Conservation (phyloP, 2,329 filamentous ascomycete genomes). For the Verticillium nonalfalfae region DNA sequence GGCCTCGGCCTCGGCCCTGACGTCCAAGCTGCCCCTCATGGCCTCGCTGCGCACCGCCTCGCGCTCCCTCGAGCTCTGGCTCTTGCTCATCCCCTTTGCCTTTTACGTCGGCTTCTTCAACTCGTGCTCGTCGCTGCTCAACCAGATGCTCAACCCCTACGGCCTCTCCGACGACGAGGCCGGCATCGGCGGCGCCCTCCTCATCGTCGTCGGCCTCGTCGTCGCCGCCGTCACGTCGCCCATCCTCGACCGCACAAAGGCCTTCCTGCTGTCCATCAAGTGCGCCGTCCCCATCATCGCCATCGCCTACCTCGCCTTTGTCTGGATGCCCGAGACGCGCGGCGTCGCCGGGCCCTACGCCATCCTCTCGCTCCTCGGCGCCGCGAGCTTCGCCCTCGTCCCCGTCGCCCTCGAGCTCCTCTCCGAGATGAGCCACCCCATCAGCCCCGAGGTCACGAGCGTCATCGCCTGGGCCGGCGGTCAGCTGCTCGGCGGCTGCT, state of each 20-base stretch:
- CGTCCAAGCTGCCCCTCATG: slow-evolving; percentile 45
- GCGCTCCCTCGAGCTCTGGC: slow-evolving; percentile 65
- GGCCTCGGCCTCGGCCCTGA: slow-evolving; percentile 59
- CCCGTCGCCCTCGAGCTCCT: slow-evolving; percentile 83
- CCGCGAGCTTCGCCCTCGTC: slow-evolving; percentile 71
- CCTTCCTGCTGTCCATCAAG: slow-evolving; percentile 68
- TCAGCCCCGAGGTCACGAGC: slow-evolving; percentile 78
- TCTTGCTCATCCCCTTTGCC: slow-evolving; percentile 74
- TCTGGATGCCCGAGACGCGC: slow-evolving; percentile 62
- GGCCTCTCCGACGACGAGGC: slow-evolving; percentile 77
- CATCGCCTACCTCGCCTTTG: slow-evolving; percentile 66
- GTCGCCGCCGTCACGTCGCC: slow-evolving; percentile 70
- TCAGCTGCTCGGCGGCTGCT: slow-evolving; percentile 77
- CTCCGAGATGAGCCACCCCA: slow-evolving; percentile 80
- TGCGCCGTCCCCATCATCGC: slow-evolving; percentile 68
- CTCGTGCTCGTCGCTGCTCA: slow-evolving; percentile 77
- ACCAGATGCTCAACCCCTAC: slow-evolving; percentile 85
- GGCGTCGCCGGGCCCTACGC: slow-evolving; percentile 63
- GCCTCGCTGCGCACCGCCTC: slow-evolving; percentile 48
- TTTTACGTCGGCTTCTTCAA: slow-evolving; percentile 94
- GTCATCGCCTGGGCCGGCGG: slow-evolving; percentile 82
- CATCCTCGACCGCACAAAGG: slow-evolving; percentile 78
- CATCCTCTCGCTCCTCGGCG: slow-evolving; percentile 71
- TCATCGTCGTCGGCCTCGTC: slow-evolving; percentile 84
- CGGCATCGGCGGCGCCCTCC: slow-evolving; percentile 80